Evolutionary conservation across 768 basidiomycete species (phyloP).

Genomic region (Lactifluus subvellereus): DNA sequence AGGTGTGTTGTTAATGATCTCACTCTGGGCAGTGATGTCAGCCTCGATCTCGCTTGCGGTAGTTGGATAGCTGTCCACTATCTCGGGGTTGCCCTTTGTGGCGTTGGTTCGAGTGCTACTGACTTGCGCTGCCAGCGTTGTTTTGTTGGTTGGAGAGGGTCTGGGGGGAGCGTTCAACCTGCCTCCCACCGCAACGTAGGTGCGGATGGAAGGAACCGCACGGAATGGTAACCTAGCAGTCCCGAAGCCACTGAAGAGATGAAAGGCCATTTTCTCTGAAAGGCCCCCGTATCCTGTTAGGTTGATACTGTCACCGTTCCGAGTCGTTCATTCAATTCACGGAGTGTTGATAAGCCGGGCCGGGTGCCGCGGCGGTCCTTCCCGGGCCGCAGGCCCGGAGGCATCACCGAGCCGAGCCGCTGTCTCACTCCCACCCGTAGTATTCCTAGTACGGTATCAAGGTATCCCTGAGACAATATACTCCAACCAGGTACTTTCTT

Average conservation of each 20-base stretch:
- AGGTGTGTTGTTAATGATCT: conserved; percentile 21
- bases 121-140: conserved; percentile 27
- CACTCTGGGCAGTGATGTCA: conserved; percentile 18
- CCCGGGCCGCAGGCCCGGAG: too few species aligned
- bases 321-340: background rate
- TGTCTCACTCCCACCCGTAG: too few species aligned
- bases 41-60: conserved; percentile 25
- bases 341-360: background rate
- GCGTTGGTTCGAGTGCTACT: conserved; percentile 30
- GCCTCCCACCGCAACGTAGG: conserved; percentile 11
- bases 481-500: too few species aligned
- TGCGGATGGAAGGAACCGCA: conserved; percentile 3
- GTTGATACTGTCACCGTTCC: background rate
- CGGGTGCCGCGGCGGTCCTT: background rate
- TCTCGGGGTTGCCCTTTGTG: conserved; percentile 24
- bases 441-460: too few species aligned
- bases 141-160: conserved; percentile 17
- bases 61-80: conserved; percentile 26
- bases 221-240: conserved; percentile 4
- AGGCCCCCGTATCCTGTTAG: background rate
- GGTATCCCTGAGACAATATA: too few species aligned
- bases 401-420: too few species aligned
- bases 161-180: conserved; percentile 3
- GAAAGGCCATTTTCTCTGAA: background rate
- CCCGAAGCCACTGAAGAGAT: background rate